Percentiles rank a stretch among this genome's conserved stretches.
phyloP scores from a whole-genome alignment of 192 early-diverging fungal genomes.

The Gryganskiella cystojenkinii region DNA sequence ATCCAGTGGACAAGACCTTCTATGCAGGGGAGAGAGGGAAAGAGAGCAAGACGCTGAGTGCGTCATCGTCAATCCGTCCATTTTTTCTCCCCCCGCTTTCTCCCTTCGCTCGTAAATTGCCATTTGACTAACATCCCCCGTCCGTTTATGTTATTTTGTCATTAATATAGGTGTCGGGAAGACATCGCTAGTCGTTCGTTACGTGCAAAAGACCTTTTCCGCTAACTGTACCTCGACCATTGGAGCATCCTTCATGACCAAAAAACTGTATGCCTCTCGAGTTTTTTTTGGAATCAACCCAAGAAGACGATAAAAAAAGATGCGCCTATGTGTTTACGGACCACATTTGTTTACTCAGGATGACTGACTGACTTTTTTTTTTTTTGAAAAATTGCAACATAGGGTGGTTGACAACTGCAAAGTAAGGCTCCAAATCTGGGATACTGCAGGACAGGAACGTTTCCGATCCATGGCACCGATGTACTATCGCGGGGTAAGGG shows the following conservation, averaged over 20 bases:
- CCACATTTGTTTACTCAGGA: too few relatives aligned
- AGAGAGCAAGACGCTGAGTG: not conserved
- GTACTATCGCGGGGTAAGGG: conserved; percentile 74
- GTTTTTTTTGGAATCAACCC: not conserved
- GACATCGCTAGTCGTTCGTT: conserved; percentile 81
- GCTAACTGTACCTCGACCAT: conserved; percentile 81
- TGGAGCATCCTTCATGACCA: conserved; percentile 81
- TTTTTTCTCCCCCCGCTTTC: not conserved
- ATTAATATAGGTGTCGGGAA: conserved; percentile 76
- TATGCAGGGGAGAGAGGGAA: not conserved
- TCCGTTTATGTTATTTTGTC: not conserved
- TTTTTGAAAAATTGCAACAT: not conserved
- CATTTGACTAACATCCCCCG: conserved; percentile 2
- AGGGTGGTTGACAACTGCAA: conserved; percentile 78
- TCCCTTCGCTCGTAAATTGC: conserved; percentile 2
- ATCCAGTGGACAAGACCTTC: not conserved
- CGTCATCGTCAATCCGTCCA: not conserved
- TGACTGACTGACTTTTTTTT: too few relatives aligned
- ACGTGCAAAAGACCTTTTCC: conserved; percentile 80
- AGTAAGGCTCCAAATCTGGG: conserved; percentile 83
- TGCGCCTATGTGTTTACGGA: too few relatives aligned
- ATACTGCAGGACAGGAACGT: conserved; percentile 77
- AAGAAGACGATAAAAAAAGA: too few relatives aligned
- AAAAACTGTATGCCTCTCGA: conserved; percentile 67
- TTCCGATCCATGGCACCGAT: conserved; percentile 83